phyloP scores from a whole-genome alignment of 139 green algal genomes.

The Micractinium sp. region DNA sequence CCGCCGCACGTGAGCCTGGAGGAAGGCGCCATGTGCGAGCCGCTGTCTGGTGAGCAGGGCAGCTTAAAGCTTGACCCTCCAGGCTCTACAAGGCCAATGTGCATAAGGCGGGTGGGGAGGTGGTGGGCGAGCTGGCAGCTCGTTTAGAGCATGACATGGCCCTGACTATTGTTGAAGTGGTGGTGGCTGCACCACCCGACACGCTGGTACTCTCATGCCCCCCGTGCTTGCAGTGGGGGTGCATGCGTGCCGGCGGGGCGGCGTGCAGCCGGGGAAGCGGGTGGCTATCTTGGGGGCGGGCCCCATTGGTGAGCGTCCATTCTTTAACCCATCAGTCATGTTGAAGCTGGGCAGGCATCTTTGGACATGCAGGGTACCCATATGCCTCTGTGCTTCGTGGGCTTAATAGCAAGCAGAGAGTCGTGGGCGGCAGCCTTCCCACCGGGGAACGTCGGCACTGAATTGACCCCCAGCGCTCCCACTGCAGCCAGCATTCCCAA shows the following conservation, averaged over 20 bases:
- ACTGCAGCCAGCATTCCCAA: too few species aligned
- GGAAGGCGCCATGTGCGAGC: conserved; percentile 72
- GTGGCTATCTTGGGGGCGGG: conserved; percentile 67
- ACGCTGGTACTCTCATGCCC: not conserved
- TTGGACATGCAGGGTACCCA: not conserved
- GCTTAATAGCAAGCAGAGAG: not conserved
- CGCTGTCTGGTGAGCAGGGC: conserved; percentile 42
- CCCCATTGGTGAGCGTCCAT: conserved; percentile 53
- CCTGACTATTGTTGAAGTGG: not conserved
- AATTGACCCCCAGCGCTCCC: not conserved
- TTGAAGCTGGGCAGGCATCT: not conserved
- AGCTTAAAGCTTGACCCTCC: too few species aligned
- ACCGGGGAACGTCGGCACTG: too few species aligned
- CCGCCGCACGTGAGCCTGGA: conserved; percentile 55
- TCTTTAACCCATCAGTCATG: not conserved
- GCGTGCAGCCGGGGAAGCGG: conserved; percentile 46
- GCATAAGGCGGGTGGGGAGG: too few species aligned
- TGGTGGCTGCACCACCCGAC: not conserved
- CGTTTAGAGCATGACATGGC: not conserved
- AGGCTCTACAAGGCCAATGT: too few species aligned
- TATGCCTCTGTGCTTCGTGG: too few species aligned
- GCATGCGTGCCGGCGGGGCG: conserved; percentile 57
- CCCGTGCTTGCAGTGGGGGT: conserved; percentile 46
- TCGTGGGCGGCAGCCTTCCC: too few species aligned
- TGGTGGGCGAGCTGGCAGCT: not conserved